A percentile compares a stretch with the other conserved stretches of the same genome.
Evolutionary conservation across 306 rosid species (phyloP).

Genomic region (Sesbania bispinosa): DNA sequence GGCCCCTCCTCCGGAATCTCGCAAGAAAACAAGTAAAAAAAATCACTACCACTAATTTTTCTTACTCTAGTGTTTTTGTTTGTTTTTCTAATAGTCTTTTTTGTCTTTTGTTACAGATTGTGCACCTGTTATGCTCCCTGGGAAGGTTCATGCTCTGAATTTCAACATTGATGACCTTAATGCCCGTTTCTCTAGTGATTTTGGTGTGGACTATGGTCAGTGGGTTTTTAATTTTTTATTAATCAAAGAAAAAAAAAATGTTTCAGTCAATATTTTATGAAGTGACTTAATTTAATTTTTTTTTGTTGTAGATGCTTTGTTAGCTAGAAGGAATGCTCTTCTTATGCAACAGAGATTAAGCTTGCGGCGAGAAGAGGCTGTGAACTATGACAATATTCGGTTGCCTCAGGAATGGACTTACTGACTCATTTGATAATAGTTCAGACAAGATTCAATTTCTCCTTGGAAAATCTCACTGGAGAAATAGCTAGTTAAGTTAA

Average conservation of each 20-base stretch:
- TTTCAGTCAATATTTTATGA: background rate
- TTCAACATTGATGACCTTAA: constrained; percentile 46
- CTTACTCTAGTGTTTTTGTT: background rate
- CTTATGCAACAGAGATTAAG: constrained; percentile 45
- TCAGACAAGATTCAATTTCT: background rate
- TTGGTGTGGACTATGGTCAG: constrained; percentile 47
- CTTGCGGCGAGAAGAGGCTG: constrained; percentile 42
- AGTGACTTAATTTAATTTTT: background rate
- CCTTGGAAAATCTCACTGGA: background rate
- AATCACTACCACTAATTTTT: too few relatives aligned
- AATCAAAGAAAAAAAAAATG: background rate
- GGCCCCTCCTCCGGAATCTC: constrained; percentile 47
- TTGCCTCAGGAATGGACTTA: constrained; percentile 92
- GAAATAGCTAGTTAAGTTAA: constrained; percentile 21
- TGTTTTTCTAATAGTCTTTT: background rate
- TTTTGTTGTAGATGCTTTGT: constrained; percentile 37
- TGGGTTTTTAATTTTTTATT: background rate
- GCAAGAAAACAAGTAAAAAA: constrained; percentile 64
- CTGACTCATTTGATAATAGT: background rate
- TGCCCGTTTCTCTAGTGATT: constrained; percentile 27
- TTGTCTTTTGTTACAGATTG: constrained; percentile 29
- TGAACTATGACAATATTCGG: constrained; percentile 48
- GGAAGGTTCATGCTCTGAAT: constrained; percentile 58
- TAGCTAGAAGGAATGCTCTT: constrained; percentile 55
- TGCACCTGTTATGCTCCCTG: constrained; percentile 53